A percentile compares a stretch with the other conserved stretches of the same genome.
Evolutionary conservation across 768 basidiomycete species (phyloP).

Genomic region (Coprinopsis sp.): DNA sequence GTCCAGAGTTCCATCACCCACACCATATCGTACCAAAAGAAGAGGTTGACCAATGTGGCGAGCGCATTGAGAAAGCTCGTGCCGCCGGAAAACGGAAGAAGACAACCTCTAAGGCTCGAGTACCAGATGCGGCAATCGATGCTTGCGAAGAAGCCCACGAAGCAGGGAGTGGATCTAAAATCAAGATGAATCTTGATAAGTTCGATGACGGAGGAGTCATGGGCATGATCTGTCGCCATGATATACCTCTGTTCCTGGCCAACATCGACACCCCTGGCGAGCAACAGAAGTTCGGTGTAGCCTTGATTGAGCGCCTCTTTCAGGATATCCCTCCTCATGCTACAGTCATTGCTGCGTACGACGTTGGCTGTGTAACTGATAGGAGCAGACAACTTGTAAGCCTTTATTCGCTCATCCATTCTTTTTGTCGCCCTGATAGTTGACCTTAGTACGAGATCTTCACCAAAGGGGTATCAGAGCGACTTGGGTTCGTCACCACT

Average conservation of each 20-base stretch:
- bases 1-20: constrained; percentile 27
- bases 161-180: constrained; percentile 21
- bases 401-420: background rate
- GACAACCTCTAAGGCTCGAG: constrained; percentile 1
- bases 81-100: constrained; percentile 16
- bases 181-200: constrained; percentile 11
- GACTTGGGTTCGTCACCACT: constrained; percentile 26
- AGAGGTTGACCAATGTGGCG: constrained; percentile 28
- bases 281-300: constrained; percentile 33
- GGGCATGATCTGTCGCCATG: constrained; percentile 8
- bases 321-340: constrained; percentile 19
- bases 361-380: constrained; percentile 28
- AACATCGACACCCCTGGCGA: constrained; percentile 28
- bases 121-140: constrained; percentile 32
- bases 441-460: no score
- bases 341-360: constrained; percentile 22
- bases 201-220: constrained; percentile 7
- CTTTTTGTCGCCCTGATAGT: constrained; percentile 23
- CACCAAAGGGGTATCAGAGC: constrained; percentile 10
- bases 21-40: constrained; percentile 30
- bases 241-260: constrained; percentile 5
- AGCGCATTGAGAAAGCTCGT: constrained; percentile 19
- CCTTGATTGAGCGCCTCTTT: constrained; percentile 27
- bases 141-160: constrained; percentile 28
- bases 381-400: constrained; percentile 22